Evolutionary conservation across 371 early-diverging fungal species (phyloP).

Genomic region (Lichtheimia ornata): DNA sequence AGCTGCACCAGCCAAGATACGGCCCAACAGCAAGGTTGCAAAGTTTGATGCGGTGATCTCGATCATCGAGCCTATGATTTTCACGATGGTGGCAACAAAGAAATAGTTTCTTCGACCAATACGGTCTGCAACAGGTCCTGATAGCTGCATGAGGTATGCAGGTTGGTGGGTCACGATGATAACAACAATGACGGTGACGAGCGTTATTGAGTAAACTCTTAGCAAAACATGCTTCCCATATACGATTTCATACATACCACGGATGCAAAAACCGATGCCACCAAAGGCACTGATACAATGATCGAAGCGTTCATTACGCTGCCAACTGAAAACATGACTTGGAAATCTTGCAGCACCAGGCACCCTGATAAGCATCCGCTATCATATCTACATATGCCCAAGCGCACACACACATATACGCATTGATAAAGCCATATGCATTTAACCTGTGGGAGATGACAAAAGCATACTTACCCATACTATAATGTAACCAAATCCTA

Average conservation of each 20-base stretch:
- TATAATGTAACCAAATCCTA: neutral
- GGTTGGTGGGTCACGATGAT: too few relatives aligned
- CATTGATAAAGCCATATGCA: too few relatives aligned
- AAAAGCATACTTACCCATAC: slow-evolving; percentile 23
- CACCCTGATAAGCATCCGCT: slow-evolving; percentile 44
- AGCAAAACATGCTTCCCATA: too few relatives aligned
- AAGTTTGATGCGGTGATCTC: slow-evolving; percentile 57
- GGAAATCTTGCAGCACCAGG: slow-evolving; percentile 39
- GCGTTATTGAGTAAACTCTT: too few relatives aligned
- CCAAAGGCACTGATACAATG: slow-evolving; percentile 31
- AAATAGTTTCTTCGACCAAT: slow-evolving; percentile 42
- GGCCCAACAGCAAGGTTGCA: slow-evolving; percentile 66
- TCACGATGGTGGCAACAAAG: slow-evolving; percentile 59
- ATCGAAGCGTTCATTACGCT: slow-evolving; percentile 9
- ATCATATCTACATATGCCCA: slow-evolving; percentile 39
- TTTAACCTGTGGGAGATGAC: neutral
- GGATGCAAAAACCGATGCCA: slow-evolving; percentile 35
- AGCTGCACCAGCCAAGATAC: slow-evolving; percentile 70
- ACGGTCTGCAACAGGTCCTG: slow-evolving; percentile 40
- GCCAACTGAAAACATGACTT: slow-evolving; percentile 10
- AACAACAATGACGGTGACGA: too few relatives aligned
- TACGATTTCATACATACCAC: slow-evolving; percentile 17
- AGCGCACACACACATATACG: neutral
- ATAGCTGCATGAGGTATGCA: slow-evolving; percentile 21
- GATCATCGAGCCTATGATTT: slow-evolving; percentile 69